A percentile compares a stretch with the other conserved stretches of the same genome.
phyloP scores from a whole-genome alignment of 2,329 filamentous ascomycete genomes.

The Aspergillus sclerotialis region DNA sequence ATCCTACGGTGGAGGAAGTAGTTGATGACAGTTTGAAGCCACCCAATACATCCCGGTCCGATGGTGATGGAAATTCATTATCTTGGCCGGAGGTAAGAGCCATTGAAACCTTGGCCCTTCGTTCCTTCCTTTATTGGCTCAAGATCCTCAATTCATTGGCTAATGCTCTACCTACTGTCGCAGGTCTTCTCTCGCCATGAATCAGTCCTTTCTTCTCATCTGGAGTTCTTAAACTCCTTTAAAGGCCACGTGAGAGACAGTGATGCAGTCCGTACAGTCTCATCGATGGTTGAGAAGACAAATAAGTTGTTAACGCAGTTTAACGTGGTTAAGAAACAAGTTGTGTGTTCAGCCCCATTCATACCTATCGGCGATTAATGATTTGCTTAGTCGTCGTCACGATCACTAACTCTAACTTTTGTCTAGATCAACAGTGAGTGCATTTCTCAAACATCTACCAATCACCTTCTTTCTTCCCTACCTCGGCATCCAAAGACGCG shows the following conservation, averaged over 20 bases:
- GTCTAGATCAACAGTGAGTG: neutral
- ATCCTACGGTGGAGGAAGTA: conserved; percentile 13
- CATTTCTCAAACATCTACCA: no score
- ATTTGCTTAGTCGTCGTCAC: neutral
- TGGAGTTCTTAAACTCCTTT: conserved; percentile 31
- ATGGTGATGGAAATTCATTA: conserved; percentile 5
- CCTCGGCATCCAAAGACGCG: no score
- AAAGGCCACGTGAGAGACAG: conserved; percentile 21
- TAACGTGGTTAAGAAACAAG: conserved; percentile 24
- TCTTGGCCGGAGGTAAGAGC: conserved; percentile 18
- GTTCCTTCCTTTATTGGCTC: neutral
- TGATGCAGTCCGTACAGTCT: conserved; percentile 24
- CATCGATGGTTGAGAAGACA: conserved; percentile 32
- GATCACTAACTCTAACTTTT: neutral
- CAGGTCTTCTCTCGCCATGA: conserved; percentile 37
- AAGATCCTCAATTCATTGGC: neutral
- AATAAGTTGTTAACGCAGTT: conserved; percentile 31
- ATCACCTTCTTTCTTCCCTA: no score
- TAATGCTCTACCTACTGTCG: neutral
- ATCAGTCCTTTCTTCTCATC: conserved; percentile 31
- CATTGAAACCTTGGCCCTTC: no score
- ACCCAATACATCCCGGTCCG: neutral
- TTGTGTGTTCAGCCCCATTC: conserved; percentile 21
- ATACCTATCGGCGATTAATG: conserved; percentile 4
- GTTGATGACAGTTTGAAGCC: conserved; percentile 2